phyloP scores from a whole-genome alignment of 2,329 filamentous ascomycete species.

The Hypoxylon sp. region DNA sequence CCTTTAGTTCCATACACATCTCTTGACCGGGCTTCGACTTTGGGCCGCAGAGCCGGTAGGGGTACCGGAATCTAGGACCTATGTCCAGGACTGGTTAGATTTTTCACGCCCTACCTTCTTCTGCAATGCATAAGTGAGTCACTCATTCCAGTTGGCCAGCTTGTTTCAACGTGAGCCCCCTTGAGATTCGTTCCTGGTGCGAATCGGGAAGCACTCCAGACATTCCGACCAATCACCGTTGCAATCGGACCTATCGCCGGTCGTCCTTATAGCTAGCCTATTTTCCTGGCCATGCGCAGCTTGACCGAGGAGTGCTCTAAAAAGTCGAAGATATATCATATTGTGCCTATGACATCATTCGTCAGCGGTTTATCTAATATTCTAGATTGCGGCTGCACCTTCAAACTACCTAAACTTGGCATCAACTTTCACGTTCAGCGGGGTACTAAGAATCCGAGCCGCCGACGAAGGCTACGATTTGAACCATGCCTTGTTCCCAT shows the following conservation, averaged over 20 bases:
- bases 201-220: conserved; percentile 31
- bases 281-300: conserved; percentile 10
- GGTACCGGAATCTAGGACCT: conserved; percentile 8
- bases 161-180: conserved; percentile 30
- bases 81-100: conserved; percentile 16
- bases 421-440: conserved; percentile 7
- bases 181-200: conserved; percentile 23
- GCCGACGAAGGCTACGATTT: conserved; percentile 38
- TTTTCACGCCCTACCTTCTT: conserved; percentile 19
- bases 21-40: conserved; percentile 15
- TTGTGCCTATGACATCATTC: conserved; percentile 43
- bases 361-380: conserved; percentile 26
- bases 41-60: conserved; percentile 3
- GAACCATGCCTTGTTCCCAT: conserved; percentile 20
- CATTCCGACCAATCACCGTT: conserved; percentile 35
- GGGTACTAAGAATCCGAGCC: conserved; percentile 20
- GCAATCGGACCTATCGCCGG: conserved; percentile 18
- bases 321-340: conserved; percentile 31
- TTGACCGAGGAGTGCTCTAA: conserved; percentile 22
- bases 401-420: conserved; percentile 11
- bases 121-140: conserved; percentile 31
- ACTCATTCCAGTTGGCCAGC: conserved; percentile 29
- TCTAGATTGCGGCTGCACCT: conserved; percentile 34
- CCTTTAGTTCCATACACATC: conserved; percentile 22
- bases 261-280: conserved; percentile 11